Evolutionary conservation across 2,329 filamentous ascomycete genomes (phyloP), one percentile per base, ranked within the genome.

Genomic region (Byssochlamys sp.): DNA sequence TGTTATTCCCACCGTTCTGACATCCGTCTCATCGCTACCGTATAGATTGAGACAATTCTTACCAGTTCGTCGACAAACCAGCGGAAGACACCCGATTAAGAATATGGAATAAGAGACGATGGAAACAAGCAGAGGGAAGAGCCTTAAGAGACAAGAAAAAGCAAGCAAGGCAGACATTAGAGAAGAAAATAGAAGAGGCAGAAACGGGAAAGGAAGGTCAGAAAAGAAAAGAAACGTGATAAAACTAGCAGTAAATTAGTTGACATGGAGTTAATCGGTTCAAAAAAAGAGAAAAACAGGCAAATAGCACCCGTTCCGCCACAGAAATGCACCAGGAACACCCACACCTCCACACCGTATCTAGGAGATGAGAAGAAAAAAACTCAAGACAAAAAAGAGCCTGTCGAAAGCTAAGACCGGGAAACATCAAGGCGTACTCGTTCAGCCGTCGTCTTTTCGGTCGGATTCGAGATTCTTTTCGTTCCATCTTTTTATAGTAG

Each of bases 261-360:
- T 51, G 49, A 51, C 49, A 51, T 26, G 27, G 49, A 53, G 49
- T 52, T 19, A 29, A 57, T 53, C 14, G 28, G 24, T 27, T 25
- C n/a, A 35, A 56, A 55, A 29, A 25, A n/a, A 57, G 25, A 51
- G 49, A 55, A 29, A 25, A n/a, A 57, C 10, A 51, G 49, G 25
- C 53, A 61, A 48, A 55, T 57, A 55, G 57, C 57, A 61, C 54
- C 55, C 55, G 55, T 55, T 59, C 59, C 59, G 57, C 59, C 58
- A 63, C 59, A 60, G 62, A 63, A 64, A 63, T 68, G 68, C 70
- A 71, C 70, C 70, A 67, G 63, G 62, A 71, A 73, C 70, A 72
- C 70, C 69, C 66, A 63, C 65, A 57, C 68, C 64, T 70, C 68
- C 67, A 65, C 68, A 64, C 65, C 64, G 49, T 62, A 62, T 71